These are phyloP conservation scores for Ophiosphaerella korrae DNA, from an alignment of 2,329 filamentous ascomycete genomes.

Conservation along the genomic window DNA sequence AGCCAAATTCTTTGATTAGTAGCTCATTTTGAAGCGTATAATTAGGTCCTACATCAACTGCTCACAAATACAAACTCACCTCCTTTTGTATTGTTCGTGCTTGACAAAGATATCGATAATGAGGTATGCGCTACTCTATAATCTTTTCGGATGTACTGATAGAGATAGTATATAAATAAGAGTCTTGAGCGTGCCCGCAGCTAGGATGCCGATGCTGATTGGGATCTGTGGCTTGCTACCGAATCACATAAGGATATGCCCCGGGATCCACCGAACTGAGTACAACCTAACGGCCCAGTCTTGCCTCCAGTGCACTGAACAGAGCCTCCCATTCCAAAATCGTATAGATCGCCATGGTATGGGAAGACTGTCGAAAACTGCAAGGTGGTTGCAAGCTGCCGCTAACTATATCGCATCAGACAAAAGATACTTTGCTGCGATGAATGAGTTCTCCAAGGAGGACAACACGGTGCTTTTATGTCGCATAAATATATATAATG, in stretches of 20 bases:
- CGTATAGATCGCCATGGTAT: slow-evolving; percentile 9
- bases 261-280: not conserved
- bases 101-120: slow-evolving; percentile 8
- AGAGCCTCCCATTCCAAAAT: slow-evolving; percentile 6
- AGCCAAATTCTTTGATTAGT: too few relatives aligned
- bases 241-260: slow-evolving; percentile 11
- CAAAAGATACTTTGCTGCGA: slow-evolving; percentile 4
- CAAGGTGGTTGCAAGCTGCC: slow-evolving; percentile 11
- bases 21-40: too few relatives aligned
- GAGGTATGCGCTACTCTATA: slow-evolving; percentile 3
- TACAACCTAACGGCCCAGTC: not conserved
- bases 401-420: slow-evolving; percentile 1
- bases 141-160: not conserved
- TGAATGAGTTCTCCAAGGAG: slow-evolving; percentile 14
- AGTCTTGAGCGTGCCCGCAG: slow-evolving; percentile 3
- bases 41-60: not conserved
- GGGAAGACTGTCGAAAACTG: slow-evolving; percentile 13
- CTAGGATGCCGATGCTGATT: not conserved
- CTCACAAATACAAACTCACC: not conserved
- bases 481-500: slow-evolving; percentile 2
- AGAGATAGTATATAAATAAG: slow-evolving; percentile 7
- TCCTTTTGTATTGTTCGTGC: slow-evolving; percentile 15
- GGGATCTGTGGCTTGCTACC: slow-evolving; percentile 14
- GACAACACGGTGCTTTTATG: slow-evolving; percentile 9
- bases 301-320: slow-evolving; percentile 2